Evolutionary conservation across 2,329 filamentous ascomycete genomes (phyloP), one percentile per base, ranked within the genome.

Genomic region (Colletotrichum musae): DNA sequence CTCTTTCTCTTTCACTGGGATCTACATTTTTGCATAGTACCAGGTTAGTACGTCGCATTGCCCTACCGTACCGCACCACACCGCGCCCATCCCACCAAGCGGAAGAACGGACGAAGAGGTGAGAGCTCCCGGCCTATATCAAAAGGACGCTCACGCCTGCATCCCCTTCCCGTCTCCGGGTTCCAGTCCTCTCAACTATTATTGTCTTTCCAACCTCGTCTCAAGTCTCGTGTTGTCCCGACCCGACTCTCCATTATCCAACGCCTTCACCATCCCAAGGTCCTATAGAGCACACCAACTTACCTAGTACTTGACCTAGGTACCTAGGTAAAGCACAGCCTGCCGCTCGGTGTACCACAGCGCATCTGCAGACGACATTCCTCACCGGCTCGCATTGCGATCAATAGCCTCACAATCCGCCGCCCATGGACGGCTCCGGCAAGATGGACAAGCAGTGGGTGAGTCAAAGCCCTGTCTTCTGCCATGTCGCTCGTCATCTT

Each of bases 391-490:
- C 32, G 32, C 32, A 36, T 4, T 36, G 32, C 32, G 7, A 26
- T 51, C 18, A 12, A 51, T 18, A 13, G 6, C 26, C 12, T 32
- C 39, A 26, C 56, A n/a, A 36, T 6, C 32, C 32, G 32, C 39
- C 39, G 57, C 24, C 59, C 54, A 58, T 59, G 72, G 75, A 76
- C 63, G 72, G 75, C 15, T 64, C 67, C 72, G 73, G 76, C 66
- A 74, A 77, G 65, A 36, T 36, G 32, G 83, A 86, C 75, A 87
- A 87, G 77, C 79, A 85, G 72, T 86, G 85, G 84, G 84, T 87
- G 78, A 75, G 81, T 79, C 39, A 51, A 32, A 18, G 47, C n/a
- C 13, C 47, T n/a, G 10, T 50, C 18, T 50, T 47, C 32, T 50
- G 41, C 41, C 15, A 5, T 13, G 24, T 41, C 36, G 16, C 21